Base-by-base conservation (phyloP, 2,329 filamentous ascomycete genomes). In the Diaporthe vaccinii region DNA sequence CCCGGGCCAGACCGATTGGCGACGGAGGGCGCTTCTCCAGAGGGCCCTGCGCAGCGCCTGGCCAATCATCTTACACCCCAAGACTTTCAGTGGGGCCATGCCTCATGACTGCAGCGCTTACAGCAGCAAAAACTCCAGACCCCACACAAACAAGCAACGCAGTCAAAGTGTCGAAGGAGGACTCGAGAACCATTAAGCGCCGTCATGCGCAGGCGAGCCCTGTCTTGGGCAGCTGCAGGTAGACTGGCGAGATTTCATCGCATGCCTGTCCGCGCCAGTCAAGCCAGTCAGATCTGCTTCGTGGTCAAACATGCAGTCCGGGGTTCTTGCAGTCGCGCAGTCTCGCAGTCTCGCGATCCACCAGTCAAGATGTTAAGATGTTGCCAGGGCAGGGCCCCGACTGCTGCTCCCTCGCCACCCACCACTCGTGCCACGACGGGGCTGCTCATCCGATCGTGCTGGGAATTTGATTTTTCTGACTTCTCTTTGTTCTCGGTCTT, bases 61-160 rank as follows among this genome's bases (percentile, higher is more conserved):
- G 31, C 68, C 75, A 75, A 75, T 75, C 75, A 67, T 70, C 65
- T 76, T 76, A 76, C 71, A 75, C 71, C 65, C 57, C 61, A 74
- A 51, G 41, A 31, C 53, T 25, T n/a, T 25, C 0, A 3, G 49
- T 46, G 61, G 69, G 22, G n/a, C 34, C 61, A n/a, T 1, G 51
- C 20, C 22, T 31, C 22, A 14, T 55, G 25, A 49, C 46, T 53
- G 36, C 46, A 73, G 71, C 71, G 71, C 71, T 65, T 65, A 73
- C 10, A 36, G 46, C 61, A 39, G 49, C 71, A 57, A 41, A 72
- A 72, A 53, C 41, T n/a, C 25, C 15, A 28, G 31, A 34, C 53
- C 20, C 9, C 44, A 39, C 44, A 17, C 62, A 53, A 25, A 39
- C 7, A 31, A 51, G 20, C 59, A n/a, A 9, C 44, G 6, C 31